Base-by-base conservation (phyloP, 139 green algal genomes). In the Desmodesmus armatus region DNA sequence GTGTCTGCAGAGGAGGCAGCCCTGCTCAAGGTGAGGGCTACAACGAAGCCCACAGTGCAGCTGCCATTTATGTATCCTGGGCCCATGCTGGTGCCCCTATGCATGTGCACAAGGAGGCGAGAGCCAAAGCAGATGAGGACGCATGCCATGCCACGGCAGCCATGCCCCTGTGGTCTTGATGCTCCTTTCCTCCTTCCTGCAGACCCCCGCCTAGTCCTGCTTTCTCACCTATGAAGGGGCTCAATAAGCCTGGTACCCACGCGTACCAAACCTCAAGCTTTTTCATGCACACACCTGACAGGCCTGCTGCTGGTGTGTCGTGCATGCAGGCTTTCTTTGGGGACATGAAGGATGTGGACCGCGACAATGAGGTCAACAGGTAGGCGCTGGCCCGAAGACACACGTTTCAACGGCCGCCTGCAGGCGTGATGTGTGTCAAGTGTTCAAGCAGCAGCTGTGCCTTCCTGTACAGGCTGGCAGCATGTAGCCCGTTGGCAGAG, bases 301-400 rank as follows among this genome's bases (percentile, higher is more conserved):
- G 23, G 11, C 13, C 60, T 69, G 60, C n/a, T 74, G 65, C 71
- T 37, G 39, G 15, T 75, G 37, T 55, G 35, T 51, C 17, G 25
- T n/a, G 7, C 29, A 27, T 82, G 67, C 70, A 86, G 80, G 80
- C 60, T 35, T 99, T 99, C 70, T 98, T 97, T 62, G 71, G 85
- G 3, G 96, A 98, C 39, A 83, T 99, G 47, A 93, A 91, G n/a
- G 96, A 96, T 29, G 94, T 96, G 15, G 95, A 98, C 84, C 86
- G 96, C 0, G 94, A 99, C 79, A 97, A 97, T 76, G 97, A 99
- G 78, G 97, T 99, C 31, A 93, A 95, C 73, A 85, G 89, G 83
- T 87, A 51, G 69, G 58, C 31, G 19, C 23, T 35, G 41, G 65
- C 27, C 27, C 2, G 23, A 67, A 29, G 58, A 13, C 6, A 31